Base-by-base conservation (phyloP, 106 monocot species). In the Apostasia ramifera region DNA sequence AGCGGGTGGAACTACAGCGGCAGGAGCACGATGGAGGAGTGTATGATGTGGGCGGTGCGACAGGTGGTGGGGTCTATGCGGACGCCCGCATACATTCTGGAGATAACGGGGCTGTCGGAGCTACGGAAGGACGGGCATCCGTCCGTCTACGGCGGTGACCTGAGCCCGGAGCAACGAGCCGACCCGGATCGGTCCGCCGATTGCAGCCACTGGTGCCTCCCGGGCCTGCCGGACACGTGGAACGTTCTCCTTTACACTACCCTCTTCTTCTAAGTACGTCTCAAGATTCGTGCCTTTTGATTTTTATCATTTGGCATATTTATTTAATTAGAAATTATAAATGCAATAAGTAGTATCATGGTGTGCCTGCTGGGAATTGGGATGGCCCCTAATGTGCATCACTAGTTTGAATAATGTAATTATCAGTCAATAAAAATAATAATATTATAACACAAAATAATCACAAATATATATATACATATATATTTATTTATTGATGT, bases 151-250 rank as follows among this genome's bases (percentile, higher is more conserved):
- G 14, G 85, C 85, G 55, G 60, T 89, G 74, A 89, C 84, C 53
- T 89, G 8, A 82, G 85, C 9, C 70, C 78, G 5, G 78, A 89
- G 70, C 85, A 89, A 59, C 82, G 83, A 66, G 74, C 89, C 6
- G 74, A 89, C 46, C 89, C 89, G 0, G 55, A 9, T 9, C 61
- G n/a, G 1, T 89, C 52, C 44, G 89, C 89, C 8, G 89, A 89
- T 48, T 89, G 89, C 70, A 85, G 85, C 61, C 89, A 89, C 50
- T 89, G 89, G 89, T 89, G 89, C 61, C 78, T 89, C 11, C 89
- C 89, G 3, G 89, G 89, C 40, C 71, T 89, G 43, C 89, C 89
- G 3, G 89, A 89, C 44, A 70, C 66, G 8, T 89, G 89, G 89
- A 89, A 89, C 68, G 75, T 82, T 57, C 78, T 89, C 55, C 46